A percentile compares a stretch with the other conserved stretches of the same genome.
phyloP scores from a whole-genome alignment of 1,284 basidiomycete genomes.

The Ustilago nuda region DNA sequence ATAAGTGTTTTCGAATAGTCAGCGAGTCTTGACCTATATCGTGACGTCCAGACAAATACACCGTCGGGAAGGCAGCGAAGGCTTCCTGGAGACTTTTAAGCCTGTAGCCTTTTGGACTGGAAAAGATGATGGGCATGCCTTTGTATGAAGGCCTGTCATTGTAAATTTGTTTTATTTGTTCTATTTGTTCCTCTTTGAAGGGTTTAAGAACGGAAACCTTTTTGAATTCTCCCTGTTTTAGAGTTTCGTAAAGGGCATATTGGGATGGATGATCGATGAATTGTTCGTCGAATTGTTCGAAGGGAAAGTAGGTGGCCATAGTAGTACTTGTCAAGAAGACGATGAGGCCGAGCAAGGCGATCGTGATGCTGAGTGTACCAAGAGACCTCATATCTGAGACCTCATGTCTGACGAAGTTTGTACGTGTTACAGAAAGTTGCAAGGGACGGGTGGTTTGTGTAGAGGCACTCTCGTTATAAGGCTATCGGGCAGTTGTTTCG shows the following conservation, averaged over 20 bases:
- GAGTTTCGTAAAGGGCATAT: too few species aligned
- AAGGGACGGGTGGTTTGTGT: background rate
- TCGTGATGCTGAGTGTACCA: background rate
- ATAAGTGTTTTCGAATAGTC: background rate
- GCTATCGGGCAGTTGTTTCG: background rate
- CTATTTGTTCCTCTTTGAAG: too few species aligned
- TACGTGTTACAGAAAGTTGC: background rate
- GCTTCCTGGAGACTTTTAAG: constrained; percentile 13
- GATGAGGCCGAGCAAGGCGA: background rate
- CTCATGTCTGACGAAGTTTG: background rate
- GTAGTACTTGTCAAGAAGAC: background rate
- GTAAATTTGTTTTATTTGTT: background rate
- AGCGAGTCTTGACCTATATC: background rate
- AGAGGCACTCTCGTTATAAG: background rate
- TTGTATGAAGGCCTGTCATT: background rate
- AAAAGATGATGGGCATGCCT: background rate
- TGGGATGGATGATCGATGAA: too few species aligned
- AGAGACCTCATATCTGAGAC: background rate
- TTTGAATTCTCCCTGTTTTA: too few species aligned
- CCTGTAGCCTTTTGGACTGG: background rate
- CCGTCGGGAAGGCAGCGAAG: constrained; percentile 8
- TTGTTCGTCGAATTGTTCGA: background rate
- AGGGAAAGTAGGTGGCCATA: background rate
- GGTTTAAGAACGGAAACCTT: too few species aligned
- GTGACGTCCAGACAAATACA: background rate